These are phyloP conservation scores for Mortierella sp. DNA, from an alignment of 371 early-diverging fungal genomes.

Conservation along the genomic window DNA sequence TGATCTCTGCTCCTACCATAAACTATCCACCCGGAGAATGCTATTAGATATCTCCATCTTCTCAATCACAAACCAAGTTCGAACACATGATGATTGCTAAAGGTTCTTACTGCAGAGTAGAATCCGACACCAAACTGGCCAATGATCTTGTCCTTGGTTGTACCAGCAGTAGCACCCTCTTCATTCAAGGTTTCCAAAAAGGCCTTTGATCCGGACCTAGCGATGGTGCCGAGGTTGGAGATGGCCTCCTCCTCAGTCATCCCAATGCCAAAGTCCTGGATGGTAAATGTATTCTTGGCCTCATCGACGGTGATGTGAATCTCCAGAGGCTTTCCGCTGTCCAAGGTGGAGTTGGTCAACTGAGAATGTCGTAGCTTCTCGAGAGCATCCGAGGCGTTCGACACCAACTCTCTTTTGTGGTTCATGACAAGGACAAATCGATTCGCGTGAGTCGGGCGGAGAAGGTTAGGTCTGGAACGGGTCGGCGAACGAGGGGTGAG, in stretches of 20 bases:
- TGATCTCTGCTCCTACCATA: conserved; percentile 87
- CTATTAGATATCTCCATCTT: too few relatives aligned
- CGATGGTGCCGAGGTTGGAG: conserved; percentile 96
- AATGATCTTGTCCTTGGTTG: conserved; percentile 83
- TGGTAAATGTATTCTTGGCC: conserved; percentile 81
- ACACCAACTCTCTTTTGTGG: conserved; percentile 88
- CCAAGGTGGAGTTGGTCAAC: conserved; percentile 62
- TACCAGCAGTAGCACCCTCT: conserved; percentile 56
- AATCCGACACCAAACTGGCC: conserved; percentile 99
- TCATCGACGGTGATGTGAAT: conserved; percentile 83
- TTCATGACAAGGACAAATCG: too few relatives aligned
- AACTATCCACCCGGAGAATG: conserved; percentile 57
- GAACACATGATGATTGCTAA: background rate
- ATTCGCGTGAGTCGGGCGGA: too few relatives aligned
- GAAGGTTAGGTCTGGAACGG: too few relatives aligned
- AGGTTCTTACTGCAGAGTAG: conserved; percentile 74
- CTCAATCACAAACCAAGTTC: too few relatives aligned
- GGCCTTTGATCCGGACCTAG: conserved; percentile 91
- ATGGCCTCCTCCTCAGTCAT: conserved; percentile 95
- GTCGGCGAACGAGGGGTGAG: too few relatives aligned
- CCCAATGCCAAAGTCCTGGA: conserved; percentile 97
- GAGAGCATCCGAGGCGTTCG: conserved; percentile 98
- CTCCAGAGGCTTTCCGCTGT: conserved; percentile 75
- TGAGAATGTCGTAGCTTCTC: conserved; percentile 94
- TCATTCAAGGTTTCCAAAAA: conserved; percentile 86